These are phyloP conservation scores for Physcomitrellopsis africana DNA, from an alignment of 225 moss, liverwort and hornwort species.

Conservation along the genomic window DNA sequence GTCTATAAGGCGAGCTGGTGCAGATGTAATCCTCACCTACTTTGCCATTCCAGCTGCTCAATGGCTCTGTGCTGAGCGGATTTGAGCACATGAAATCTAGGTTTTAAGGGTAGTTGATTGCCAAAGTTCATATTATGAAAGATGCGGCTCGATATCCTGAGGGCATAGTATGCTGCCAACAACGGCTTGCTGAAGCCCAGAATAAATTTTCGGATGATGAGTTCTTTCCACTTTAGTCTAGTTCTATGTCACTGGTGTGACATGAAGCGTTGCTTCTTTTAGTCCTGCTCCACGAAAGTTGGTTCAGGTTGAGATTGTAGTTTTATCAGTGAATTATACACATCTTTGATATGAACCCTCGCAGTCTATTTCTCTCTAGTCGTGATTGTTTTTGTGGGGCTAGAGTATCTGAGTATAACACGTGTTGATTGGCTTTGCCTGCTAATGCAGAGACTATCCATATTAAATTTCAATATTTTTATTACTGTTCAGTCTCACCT, in stretches of 20 bases:
- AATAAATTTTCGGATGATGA: background rate
- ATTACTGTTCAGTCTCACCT: too few species aligned
- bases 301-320: constrained; percentile 35
- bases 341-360: background rate
- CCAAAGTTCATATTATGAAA: constrained; percentile 18
- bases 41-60: constrained; percentile 86
- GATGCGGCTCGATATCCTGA: constrained; percentile 13
- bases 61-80: constrained; percentile 79
- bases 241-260: constrained; percentile 14
- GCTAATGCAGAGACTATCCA: too few species aligned
- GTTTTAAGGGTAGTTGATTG: constrained; percentile 4
- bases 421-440: too few species aligned
- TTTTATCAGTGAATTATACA: background rate
- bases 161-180: background rate
- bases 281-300: constrained; percentile 6
- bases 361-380: background rate
- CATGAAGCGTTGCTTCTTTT: background rate
- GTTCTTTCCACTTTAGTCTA: background rate
- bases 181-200: constrained; percentile 22
- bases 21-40: constrained; percentile 91
- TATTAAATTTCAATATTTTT: too few species aligned
- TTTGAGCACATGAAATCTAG: constrained; percentile 32
- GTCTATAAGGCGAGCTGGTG: constrained; percentile 90
- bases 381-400: background rate
- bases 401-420: too few species aligned